phyloP scores from a whole-genome alignment of 805 yeast genomes.

The Komagataella populi region DNA sequence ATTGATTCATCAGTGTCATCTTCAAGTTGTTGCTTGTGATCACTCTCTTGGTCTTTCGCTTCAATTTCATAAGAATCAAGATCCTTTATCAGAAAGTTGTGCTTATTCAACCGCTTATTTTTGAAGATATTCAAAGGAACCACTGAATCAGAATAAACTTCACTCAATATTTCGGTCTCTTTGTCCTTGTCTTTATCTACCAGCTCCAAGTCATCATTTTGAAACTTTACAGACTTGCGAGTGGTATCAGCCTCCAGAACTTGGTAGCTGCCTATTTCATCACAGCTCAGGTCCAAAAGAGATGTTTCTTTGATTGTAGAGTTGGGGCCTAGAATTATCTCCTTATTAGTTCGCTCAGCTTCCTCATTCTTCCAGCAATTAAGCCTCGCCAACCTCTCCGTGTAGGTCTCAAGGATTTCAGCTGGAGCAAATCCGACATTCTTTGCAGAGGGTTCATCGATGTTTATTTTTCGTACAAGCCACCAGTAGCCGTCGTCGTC shows the following conservation, averaged over 20 bases:
- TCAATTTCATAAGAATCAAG: slow-evolving; percentile 15
- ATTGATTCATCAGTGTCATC: background rate
- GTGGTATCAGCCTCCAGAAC: slow-evolving; percentile 4
- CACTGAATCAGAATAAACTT: slow-evolving; percentile 1
- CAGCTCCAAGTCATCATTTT: background rate
- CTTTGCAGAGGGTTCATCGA: slow-evolving; percentile 30
- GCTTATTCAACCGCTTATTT: slow-evolving; percentile 12
- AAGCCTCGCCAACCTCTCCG: slow-evolving; percentile 80
- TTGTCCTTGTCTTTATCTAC: slow-evolving; percentile 10
- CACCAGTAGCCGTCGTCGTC: slow-evolving; percentile 97
- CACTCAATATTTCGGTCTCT: slow-evolving; percentile 2
- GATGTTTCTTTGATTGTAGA: slow-evolving; percentile 14
- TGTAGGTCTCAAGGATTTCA: slow-evolving; percentile 83
- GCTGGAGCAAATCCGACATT: slow-evolving; percentile 94
- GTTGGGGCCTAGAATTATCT: slow-evolving; percentile 4
- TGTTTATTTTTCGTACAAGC: slow-evolving; percentile 46
- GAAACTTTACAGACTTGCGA: slow-evolving; percentile 10
- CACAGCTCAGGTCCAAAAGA: slow-evolving; percentile 14
- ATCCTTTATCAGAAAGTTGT: slow-evolving; percentile 18
- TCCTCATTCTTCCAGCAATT: slow-evolving; percentile 90
- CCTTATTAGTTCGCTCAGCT: slow-evolving; percentile 23
- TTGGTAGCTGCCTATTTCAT: slow-evolving; percentile 4
- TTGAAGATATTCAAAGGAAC: slow-evolving; percentile 1
- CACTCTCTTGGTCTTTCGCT: background rate
- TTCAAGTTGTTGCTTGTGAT: background rate